Conservation (phyloP, 805 yeast genomes). For the Pichia sporocuriosa region DNA sequence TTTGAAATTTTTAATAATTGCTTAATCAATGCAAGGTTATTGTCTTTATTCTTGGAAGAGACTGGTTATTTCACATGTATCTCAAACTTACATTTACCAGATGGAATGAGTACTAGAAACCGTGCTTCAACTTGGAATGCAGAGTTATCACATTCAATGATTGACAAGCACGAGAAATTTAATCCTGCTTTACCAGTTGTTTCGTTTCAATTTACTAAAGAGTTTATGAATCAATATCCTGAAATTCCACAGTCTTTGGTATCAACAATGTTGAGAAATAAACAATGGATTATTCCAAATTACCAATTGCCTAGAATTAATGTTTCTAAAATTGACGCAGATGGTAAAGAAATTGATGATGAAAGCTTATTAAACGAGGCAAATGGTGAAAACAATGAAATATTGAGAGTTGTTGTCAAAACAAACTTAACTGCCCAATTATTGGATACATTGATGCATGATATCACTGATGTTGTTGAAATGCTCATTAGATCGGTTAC, state of each 20-base stretch:
- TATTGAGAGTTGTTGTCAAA: slow-evolving; percentile 79
- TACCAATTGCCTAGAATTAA: slow-evolving; percentile 60
- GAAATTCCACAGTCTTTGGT: slow-evolving; percentile 76
- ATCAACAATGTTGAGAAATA: slow-evolving; percentile 64
- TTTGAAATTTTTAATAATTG: slow-evolving; percentile 53
- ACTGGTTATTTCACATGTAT: slow-evolving; percentile 64
- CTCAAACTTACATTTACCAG: slow-evolving; percentile 67
- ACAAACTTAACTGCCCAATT: slow-evolving; percentile 56
- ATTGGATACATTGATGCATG: slow-evolving; percentile 57
- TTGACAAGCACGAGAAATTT: slow-evolving; percentile 37
- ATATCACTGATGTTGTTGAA: slow-evolving; percentile 47
- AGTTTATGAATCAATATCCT: slow-evolving; percentile 54
- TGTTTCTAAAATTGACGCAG: slow-evolving; percentile 7
- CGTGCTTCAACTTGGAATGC: slow-evolving; percentile 17
- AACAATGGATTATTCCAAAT: slow-evolving; percentile 86
- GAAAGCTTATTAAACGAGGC: slow-evolving; percentile 36
- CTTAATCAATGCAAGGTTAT: slow-evolving; percentile 66
- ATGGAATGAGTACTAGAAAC: slow-evolving; percentile 31
- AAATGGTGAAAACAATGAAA: slow-evolving; percentile 42
- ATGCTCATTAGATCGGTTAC: slow-evolving; percentile 44
- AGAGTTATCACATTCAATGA: not conserved
- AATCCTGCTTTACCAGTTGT: slow-evolving; percentile 85
- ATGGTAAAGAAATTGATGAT: slow-evolving; percentile 11
- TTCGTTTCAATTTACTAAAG: slow-evolving; percentile 66
- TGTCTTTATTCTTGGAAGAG: slow-evolving; percentile 53